Evolutionary conservation across 192 early-diverging fungal species (phyloP), one percentile per base, ranked within the genome.

Genomic region (Coemansia sp.): DNA sequence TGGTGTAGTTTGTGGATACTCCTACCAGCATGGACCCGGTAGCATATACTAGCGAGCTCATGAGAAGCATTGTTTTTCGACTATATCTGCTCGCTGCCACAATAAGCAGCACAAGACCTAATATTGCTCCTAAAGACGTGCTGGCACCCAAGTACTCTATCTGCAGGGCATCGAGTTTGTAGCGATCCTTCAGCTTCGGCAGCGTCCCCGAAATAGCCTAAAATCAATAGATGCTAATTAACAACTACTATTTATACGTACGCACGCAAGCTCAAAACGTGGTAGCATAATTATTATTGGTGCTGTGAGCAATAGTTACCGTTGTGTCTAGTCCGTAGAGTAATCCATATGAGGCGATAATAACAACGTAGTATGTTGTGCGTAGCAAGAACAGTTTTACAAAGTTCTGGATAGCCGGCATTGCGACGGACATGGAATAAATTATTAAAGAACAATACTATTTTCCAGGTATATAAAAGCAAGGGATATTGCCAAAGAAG

Each of bases 291-390:
- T n/a, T 17, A 14, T 9, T 26, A 10, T 3, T 30, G 14, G 21
- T 10, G 33, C n/a, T 33, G 11, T 17, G 37, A 8, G n/a, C 21
- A 37, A 39, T 63, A 64, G 64, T 37, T 76, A 76, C 74, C 52
- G 74, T 63, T 55, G 68, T 76, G 33, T 76, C 74, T 33, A 76
- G 40, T 4, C 74, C 74, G n/a, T 70, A 76, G 28, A 76, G 50
- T 9, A 76, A 39, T 14, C 74, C 74, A 49, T 76, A 76, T 10
- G 52, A 62, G 2, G 74, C 42, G 8, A 76, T 70, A 5, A 70
- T 32, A 7, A 67, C 19, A 13, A 64, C 35, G 28, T 61, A 69
- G 39, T 76, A 70, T 19, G 74, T 70, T 8, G 68, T 63, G 16
- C 64, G 67, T 3, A 62, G 61, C 33, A 23, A 43, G 17, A 49